Conservation (phyloP, 179 eudicot genomes). For the Sideroxylon spinosum region DNA sequence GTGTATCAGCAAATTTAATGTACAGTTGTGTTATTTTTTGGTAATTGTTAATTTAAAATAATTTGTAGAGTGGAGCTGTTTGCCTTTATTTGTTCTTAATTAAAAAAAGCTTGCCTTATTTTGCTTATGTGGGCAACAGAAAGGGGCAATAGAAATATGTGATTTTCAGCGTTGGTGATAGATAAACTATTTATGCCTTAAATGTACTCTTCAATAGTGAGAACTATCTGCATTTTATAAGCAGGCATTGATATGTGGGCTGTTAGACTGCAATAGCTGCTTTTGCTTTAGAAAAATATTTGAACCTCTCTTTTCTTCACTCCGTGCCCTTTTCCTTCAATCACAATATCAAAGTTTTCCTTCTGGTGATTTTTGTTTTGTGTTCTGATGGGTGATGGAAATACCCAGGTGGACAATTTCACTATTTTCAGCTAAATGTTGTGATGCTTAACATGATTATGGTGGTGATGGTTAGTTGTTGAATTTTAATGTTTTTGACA, state of each 20-base stretch:
- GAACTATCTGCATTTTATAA: too few species aligned
- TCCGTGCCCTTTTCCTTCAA: not conserved
- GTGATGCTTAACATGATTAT: not conserved
- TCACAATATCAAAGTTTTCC: not conserved
- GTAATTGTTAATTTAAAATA: not conserved
- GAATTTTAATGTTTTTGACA: not conserved
- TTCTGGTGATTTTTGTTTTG: not conserved
- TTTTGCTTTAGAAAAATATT: not conserved
- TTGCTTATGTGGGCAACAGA: too few species aligned
- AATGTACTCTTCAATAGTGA: not conserved
- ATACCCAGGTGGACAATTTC: not conserved
- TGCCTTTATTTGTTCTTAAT: not conserved
- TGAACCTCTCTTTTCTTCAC: not conserved
- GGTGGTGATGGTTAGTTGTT: not conserved
- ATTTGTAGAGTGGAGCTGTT: not conserved
- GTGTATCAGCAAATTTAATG: not conserved
- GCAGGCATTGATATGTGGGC: not conserved
- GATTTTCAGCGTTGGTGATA: not conserved
- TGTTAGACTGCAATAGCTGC: not conserved
- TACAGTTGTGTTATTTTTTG: not conserved
- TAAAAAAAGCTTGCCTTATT: too few species aligned
- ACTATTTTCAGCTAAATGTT: not conserved
- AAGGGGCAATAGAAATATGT: too few species aligned
- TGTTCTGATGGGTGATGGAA: not conserved
- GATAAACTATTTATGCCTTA: not conserved